A percentile compares a stretch with the other conserved stretches of the same genome.
Evolutionary conservation across 129 eudicot species (phyloP).

Genomic region (Pittosporum tobira): DNA sequence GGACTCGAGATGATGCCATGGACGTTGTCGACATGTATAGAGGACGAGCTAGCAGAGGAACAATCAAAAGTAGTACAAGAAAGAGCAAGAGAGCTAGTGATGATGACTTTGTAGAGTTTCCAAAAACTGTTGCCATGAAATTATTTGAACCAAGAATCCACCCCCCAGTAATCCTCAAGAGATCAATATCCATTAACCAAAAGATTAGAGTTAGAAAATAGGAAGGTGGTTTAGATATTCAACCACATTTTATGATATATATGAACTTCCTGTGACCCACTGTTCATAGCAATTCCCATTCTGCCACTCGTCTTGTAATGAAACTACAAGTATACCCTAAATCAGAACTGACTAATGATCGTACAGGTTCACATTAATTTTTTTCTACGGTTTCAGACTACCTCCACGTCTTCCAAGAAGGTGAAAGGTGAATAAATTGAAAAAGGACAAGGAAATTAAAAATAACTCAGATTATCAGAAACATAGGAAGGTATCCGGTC

Average conservation of each 20-base stretch:
- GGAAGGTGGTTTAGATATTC: slow-evolving; percentile 14
- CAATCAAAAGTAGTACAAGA: slow-evolving; percentile 30
- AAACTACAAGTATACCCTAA: not conserved
- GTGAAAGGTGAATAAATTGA: too few relatives aligned
- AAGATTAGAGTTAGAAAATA: slow-evolving; percentile 19
- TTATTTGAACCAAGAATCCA: slow-evolving; percentile 22
- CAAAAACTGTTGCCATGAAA: slow-evolving; percentile 36
- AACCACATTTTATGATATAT: slow-evolving; percentile 19
- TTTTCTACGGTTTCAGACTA: too few relatives aligned
- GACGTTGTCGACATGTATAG: not conserved
- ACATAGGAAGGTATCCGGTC: too few relatives aligned
- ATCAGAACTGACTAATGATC: not conserved
- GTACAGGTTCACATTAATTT: not conserved
- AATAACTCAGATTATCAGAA: too few relatives aligned
- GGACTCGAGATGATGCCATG: slow-evolving; percentile 15
- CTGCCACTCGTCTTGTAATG: slow-evolving; percentile 6
- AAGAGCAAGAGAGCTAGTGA: slow-evolving; percentile 20
- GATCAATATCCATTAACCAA: slow-evolving; percentile 60
- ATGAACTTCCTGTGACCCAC: slow-evolving; percentile 28
- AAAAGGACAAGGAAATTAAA: too few relatives aligned
- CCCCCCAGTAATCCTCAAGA: slow-evolving; percentile 46
- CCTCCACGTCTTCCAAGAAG: too few relatives aligned
- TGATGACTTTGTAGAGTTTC: slow-evolving; percentile 5
- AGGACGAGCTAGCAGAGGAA: slow-evolving; percentile 20
- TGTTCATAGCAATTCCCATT: slow-evolving; percentile 9